These are phyloP conservation scores for Aspergillus carbonarius DNA, from an alignment of 2,329 filamentous ascomycete species.

Conservation along the genomic window DNA sequence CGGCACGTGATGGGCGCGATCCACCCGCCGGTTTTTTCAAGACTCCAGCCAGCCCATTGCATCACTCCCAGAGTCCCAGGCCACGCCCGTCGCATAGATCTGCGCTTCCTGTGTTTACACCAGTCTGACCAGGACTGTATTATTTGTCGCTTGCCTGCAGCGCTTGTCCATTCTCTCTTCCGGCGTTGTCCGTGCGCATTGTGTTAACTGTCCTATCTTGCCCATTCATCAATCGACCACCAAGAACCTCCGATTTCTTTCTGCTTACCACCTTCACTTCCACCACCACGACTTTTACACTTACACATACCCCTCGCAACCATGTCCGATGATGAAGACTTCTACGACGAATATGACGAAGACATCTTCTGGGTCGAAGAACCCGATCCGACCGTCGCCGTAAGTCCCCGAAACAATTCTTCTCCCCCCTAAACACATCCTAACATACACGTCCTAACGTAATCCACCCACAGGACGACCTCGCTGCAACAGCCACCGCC, in stretches of 20 bases:
- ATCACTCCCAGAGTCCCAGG: not conserved
- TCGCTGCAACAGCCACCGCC: conserved; percentile 41
- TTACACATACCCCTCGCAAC: not conserved
- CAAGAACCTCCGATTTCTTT: not conserved
- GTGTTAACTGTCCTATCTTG: not conserved
- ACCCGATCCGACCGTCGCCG: conserved; percentile 34
- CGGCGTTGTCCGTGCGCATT: not conserved
- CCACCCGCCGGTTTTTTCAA: conserved; percentile 4
- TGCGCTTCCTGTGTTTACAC: not conserved
- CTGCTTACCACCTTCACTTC: not conserved
- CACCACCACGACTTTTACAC: not conserved
- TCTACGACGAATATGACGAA: conserved; percentile 38
- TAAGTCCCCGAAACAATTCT: conserved; percentile 19
- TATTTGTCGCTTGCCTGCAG: not conserved
- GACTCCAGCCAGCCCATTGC: not conserved
- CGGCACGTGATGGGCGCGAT: conserved; percentile 20
- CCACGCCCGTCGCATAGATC: not conserved
- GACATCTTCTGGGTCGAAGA: conserved; percentile 38
- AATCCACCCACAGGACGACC: conserved; percentile 41
- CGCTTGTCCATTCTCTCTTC: not conserved
- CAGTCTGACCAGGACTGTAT: not conserved
- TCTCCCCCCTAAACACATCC: not conserved
- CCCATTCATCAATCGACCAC: not conserved
- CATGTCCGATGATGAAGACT: conserved; percentile 43
- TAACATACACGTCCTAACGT: too few relatives aligned